A percentile compares a stretch with the other conserved stretches of the same genome.
These are phyloP conservation scores for Vaccinium vitisidaea DNA, from an alignment of 148 eudicot genomes.

Conservation along the genomic window DNA sequence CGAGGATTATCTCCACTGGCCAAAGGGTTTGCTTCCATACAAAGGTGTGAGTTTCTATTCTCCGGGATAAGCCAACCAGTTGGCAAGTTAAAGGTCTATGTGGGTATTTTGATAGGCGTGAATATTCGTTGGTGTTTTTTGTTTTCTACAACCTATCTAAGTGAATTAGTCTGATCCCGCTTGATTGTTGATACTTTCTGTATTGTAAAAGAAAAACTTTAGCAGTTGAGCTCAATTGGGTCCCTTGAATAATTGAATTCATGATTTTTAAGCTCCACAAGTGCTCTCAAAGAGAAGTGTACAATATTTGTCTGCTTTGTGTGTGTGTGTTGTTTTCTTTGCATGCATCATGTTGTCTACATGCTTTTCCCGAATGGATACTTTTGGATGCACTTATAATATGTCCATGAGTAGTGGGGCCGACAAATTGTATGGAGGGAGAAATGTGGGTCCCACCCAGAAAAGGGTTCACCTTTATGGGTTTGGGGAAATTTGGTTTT, in stretches of 20 bases:
- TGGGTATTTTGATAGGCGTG: no score
- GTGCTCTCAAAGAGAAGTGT: not conserved
- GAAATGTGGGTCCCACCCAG: not conserved
- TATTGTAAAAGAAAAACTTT: no score
- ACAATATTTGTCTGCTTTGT: not conserved
- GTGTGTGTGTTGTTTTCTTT: slow-evolving; percentile 12
- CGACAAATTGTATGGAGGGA: slow-evolving; percentile 5
- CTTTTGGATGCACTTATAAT: slow-evolving; percentile 12
- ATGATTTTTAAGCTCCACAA: slow-evolving; percentile 13
- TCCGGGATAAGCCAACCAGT: no score
- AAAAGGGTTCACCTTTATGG: not conserved
- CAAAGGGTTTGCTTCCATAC: no score
- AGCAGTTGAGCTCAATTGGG: not conserved
- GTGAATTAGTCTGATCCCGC: no score
- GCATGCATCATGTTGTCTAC: slow-evolving; percentile 14
- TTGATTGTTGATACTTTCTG: no score
- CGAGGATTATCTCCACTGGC: no score
- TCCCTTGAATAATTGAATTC: not conserved
- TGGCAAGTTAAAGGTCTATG: no score
- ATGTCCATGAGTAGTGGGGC: not conserved
- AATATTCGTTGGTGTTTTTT: no score
- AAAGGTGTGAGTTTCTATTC: no score
- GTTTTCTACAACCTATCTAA: no score
- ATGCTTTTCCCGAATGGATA: slow-evolving; percentile 10
- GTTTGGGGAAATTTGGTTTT: not conserved